phyloP scores from a whole-genome alignment of 352 stramenopile genomes.

The Lagenidium sp. region DNA sequence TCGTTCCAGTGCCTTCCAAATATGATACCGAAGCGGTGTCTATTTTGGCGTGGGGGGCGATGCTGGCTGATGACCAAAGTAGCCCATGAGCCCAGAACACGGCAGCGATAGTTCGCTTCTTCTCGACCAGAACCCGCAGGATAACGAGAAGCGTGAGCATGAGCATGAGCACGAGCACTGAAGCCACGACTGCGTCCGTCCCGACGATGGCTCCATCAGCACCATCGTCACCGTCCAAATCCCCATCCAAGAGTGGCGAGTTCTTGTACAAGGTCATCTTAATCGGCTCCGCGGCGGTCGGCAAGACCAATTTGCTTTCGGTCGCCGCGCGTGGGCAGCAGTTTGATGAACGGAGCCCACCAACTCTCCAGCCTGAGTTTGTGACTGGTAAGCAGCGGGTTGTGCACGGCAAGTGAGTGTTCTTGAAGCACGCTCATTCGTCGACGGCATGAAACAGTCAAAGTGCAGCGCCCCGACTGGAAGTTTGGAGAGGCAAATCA shows the following conservation, averaged over 20 bases:
- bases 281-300: constrained; percentile 48
- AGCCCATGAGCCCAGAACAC: neutral
- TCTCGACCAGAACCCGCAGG: too few species aligned
- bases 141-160: neutral
- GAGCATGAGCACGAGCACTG: constrained; percentile 5
- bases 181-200: neutral
- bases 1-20: too few species aligned
- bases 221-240: constrained; percentile 22
- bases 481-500: constrained; percentile 59
- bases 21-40: constrained; percentile 6
- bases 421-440: too few species aligned
- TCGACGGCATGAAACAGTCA: too few species aligned
- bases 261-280: constrained; percentile 57
- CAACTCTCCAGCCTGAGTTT: constrained; percentile 54
- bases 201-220: neutral
- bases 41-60: constrained; percentile 5
- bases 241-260: constrained; percentile 25
- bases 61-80: neutral
- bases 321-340: constrained; percentile 44
- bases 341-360: constrained; percentile 39
- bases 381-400: constrained; percentile 38
- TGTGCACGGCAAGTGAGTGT: too few species aligned
- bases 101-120: too few species aligned
- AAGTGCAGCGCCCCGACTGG: constrained; percentile 57
- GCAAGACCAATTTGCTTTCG: constrained; percentile 53